A percentile compares a stretch with the other conserved stretches of the same genome.
These are phyloP conservation scores for Cetraspora pellucida DNA, from an alignment of 192 early-diverging fungal genomes.

Conservation along the genomic window DNA sequence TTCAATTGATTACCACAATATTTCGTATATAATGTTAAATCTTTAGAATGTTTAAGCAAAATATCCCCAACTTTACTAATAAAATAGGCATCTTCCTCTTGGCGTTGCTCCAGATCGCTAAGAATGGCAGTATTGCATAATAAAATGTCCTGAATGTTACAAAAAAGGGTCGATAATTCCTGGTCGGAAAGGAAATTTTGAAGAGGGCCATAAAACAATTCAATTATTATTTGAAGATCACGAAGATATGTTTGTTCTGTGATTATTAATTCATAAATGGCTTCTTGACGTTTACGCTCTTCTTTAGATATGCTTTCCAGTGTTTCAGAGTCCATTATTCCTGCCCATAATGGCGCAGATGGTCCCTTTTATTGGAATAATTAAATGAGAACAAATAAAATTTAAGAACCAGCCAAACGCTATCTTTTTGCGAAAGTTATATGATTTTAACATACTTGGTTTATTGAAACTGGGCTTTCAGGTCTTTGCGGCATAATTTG, in stretches of 20 bases:
- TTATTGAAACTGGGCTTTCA: background rate
- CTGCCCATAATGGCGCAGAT: slow-evolving; percentile 4
- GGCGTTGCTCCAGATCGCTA: slow-evolving; percentile 65
- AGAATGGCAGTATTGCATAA: slow-evolving; percentile 68
- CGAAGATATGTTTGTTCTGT: slow-evolving; percentile 78
- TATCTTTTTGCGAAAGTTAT: background rate
- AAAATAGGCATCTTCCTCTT: slow-evolving; percentile 52
- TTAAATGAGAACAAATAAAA: slow-evolving; percentile 2
- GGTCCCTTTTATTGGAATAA: background rate
- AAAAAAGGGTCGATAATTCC: slow-evolving; percentile 75
- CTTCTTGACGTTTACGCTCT: slow-evolving; percentile 78
- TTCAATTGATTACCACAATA: slow-evolving; percentile 71
- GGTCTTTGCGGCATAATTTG: background rate
- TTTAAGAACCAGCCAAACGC: background rate
- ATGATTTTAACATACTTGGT: slow-evolving; percentile 11
- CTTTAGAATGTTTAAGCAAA: slow-evolving; percentile 54
- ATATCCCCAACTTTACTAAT: slow-evolving; percentile 72
- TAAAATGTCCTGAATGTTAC: slow-evolving; percentile 78
- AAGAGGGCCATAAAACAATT: slow-evolving; percentile 68
- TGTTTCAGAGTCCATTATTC: slow-evolving; percentile 39
- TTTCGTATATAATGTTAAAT: slow-evolving; percentile 59
- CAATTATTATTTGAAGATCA: slow-evolving; percentile 71
- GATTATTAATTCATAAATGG: slow-evolving; percentile 76
- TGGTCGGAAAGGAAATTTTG: slow-evolving; percentile 52
- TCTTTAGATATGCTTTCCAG: slow-evolving; percentile 54